A percentile compares a stretch with the other conserved stretches of the same genome.
phyloP scores from a whole-genome alignment of 73 alveolate species.

The Durusdinium trenchii region DNA sequence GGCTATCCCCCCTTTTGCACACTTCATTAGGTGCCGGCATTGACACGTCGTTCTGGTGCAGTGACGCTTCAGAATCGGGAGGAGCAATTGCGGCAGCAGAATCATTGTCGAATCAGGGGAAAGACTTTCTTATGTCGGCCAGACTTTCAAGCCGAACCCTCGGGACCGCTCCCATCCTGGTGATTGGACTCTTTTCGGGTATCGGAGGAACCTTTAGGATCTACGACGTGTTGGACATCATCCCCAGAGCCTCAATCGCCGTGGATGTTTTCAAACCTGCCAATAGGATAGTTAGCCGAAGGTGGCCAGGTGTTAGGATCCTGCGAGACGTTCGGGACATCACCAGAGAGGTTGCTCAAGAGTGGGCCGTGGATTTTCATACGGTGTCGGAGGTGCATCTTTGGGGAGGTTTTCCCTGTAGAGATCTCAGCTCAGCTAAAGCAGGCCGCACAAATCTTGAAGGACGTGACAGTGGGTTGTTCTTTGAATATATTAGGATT shows the following conservation, averaged over 20 bases:
- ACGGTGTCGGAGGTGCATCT: neutral
- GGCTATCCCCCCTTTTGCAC: neutral
- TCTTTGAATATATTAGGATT: neutral
- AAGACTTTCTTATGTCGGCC: neutral
- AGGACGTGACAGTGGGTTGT: neutral
- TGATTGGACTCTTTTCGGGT: neutral
- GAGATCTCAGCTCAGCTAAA: neutral
- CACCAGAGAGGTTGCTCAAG: neutral
- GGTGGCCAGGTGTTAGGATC: neutral
- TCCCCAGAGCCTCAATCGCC: neutral
- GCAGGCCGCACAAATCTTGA: neutral
- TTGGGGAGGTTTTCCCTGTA: slow-evolving; percentile 36
- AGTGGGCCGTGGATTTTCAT: neutral
- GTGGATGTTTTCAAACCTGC: neutral
- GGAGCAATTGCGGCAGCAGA: neutral
- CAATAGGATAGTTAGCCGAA: neutral
- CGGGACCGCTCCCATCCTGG: neutral
- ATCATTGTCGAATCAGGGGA: neutral
- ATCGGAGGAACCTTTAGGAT: slow-evolving; percentile 21
- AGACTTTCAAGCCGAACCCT: neutral
- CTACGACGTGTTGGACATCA: neutral
- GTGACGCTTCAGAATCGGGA: slow-evolving; percentile 9
- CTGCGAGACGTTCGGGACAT: neutral
- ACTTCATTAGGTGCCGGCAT: neutral
- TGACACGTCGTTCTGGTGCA: neutral